These are phyloP conservation scores for Aspergillus piperis DNA, from an alignment of 2,329 filamentous ascomycete genomes.

Conservation along the genomic window DNA sequence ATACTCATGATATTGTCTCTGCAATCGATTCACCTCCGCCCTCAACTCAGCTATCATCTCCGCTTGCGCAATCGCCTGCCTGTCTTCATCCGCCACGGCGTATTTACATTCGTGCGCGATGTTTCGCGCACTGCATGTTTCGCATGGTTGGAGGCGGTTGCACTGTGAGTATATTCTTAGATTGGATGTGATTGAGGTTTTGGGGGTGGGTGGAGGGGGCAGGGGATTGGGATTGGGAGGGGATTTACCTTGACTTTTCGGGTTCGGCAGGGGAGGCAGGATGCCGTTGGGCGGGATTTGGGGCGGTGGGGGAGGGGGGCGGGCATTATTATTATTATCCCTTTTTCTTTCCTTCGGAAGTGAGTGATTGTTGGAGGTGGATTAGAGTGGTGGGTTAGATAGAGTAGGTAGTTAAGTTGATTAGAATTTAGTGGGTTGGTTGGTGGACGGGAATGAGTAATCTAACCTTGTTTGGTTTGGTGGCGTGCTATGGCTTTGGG, in stretches of 20 bases:
- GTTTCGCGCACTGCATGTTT: conserved; percentile 18
- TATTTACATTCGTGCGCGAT: conserved; percentile 20
- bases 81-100: conserved; percentile 15
- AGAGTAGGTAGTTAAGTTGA: too few relatives aligned
- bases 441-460: too few relatives aligned
- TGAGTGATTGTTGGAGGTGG: neutral
- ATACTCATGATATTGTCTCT: neutral
- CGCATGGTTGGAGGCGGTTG: conserved; percentile 21
- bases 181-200: neutral
- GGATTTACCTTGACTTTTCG: conserved; percentile 20
- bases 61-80: conserved; percentile 21
- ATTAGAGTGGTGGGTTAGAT: too few relatives aligned
- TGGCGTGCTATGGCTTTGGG: too few relatives aligned
- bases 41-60: conserved; percentile 20
- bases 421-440: too few relatives aligned
- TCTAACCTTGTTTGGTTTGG: too few relatives aligned
- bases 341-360: too few relatives aligned
- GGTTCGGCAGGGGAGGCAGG: conserved; percentile 17
- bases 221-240: too few relatives aligned
- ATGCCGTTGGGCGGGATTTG: conserved; percentile 21
- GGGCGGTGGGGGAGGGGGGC: neutral
- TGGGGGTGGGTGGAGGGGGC: neutral
- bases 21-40: conserved; percentile 11
- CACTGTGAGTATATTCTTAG: conserved; percentile 12
- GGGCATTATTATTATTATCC: too few relatives aligned